These are phyloP conservation scores for Cyberlindnera subsufficiens DNA, from an alignment of 805 yeast genomes.

Conservation along the genomic window DNA sequence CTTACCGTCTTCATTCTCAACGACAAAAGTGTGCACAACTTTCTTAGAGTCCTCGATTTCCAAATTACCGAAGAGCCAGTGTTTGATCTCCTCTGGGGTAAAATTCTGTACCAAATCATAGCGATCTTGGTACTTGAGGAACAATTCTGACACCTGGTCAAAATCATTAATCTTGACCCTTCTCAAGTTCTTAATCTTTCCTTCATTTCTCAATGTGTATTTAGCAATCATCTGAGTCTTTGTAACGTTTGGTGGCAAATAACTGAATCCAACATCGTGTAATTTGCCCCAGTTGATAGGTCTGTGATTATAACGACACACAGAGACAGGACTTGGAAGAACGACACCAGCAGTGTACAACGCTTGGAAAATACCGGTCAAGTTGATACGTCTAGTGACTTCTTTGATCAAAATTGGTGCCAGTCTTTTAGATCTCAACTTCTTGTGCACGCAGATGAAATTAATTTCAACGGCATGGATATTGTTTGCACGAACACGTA, in stretches of 20 bases:
- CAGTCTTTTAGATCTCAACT: constrained; percentile 85
- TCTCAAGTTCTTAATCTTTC: constrained; percentile 46
- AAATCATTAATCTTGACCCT: constrained; percentile 54
- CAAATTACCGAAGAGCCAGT: constrained; percentile 68
- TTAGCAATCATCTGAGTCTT: constrained; percentile 65
- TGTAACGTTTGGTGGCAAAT: constrained; percentile 67
- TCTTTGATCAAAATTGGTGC: constrained; percentile 94
- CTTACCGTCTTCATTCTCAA: constrained; percentile 46
- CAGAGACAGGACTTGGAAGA: constrained; percentile 86
- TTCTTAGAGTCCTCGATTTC: constrained; percentile 30
- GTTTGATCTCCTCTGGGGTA: constrained; percentile 61
- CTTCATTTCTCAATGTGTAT: constrained; percentile 50
- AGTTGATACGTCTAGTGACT: constrained; percentile 87
- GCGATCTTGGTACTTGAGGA: constrained; percentile 55
- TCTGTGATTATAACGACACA: constrained; percentile 88
- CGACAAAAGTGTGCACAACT: constrained; percentile 76
- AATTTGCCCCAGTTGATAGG: constrained; percentile 90
- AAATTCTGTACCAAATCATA: constrained; percentile 73
- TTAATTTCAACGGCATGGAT: constrained; percentile 81
- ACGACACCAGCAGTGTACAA: constrained; percentile 89
- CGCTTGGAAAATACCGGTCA: constrained; percentile 88
- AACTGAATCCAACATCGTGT: constrained; percentile 84
- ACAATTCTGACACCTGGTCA: constrained; percentile 53
- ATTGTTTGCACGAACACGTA: constrained; percentile 50
- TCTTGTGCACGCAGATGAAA: constrained; percentile 90